These are phyloP conservation scores for Microbotryum lychnidis-dioicae DNA, from an alignment of 1,284 basidiomycete genomes.

Conservation along the genomic window DNA sequence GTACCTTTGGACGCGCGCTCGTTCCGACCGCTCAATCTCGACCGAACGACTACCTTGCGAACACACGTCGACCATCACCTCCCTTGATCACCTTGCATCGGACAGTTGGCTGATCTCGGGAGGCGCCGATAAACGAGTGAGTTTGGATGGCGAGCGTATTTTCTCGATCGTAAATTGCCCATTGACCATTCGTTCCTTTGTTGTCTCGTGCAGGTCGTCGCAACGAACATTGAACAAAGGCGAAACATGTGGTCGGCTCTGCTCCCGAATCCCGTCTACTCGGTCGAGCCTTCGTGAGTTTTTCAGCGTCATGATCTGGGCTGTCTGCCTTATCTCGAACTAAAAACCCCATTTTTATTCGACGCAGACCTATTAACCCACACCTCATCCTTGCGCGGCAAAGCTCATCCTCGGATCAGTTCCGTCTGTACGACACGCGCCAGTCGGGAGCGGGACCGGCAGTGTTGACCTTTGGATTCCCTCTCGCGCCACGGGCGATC, in stretches of 20 bases:
- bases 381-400: slow-evolving; percentile 18
- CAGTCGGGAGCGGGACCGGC: not conserved
- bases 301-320: not conserved
- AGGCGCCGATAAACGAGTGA: slow-evolving; percentile 23
- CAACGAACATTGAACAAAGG: slow-evolving; percentile 8
- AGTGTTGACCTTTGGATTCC: slow-evolving; percentile 14
- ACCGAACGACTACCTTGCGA: slow-evolving; percentile 8
- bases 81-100: slow-evolving; percentile 1
- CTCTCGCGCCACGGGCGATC: slow-evolving; percentile 6
- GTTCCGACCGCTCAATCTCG: slow-evolving; percentile 10
- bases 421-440: slow-evolving; percentile 18
- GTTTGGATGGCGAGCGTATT: not conserved
- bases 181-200: not conserved
- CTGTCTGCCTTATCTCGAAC: not conserved
- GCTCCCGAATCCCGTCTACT: slow-evolving; percentile 9
- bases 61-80: slow-evolving; percentile 20
- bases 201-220: slow-evolving; percentile 8
- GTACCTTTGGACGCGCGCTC: slow-evolving; percentile 21
- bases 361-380: slow-evolving; percentile 13
- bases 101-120: slow-evolving; percentile 13
- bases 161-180: not conserved
- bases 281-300: slow-evolving; percentile 15
- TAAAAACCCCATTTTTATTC: too few relatives aligned
- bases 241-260: slow-evolving; percentile 14
- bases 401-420: slow-evolving; percentile 10